These are phyloP conservation scores for Cryptosporidium meleagridis DNA, from an alignment of 169 alveolate genomes.

Conservation along the genomic window DNA sequence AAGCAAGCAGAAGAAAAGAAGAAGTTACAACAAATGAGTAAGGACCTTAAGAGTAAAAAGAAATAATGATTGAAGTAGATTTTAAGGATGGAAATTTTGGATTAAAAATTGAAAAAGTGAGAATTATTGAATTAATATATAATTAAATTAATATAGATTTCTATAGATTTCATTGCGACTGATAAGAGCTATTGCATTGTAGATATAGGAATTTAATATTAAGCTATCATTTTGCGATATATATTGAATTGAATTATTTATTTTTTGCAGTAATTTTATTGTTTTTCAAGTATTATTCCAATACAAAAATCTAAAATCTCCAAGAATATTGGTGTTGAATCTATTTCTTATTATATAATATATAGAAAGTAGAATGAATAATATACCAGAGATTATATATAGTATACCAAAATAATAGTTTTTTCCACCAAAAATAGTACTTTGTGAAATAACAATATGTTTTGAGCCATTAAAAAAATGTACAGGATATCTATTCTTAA, in stretches of 20 bases:
- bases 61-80: neutral
- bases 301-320: slow-evolving; percentile 47
- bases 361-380: neutral
- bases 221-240: too few relatives aligned
- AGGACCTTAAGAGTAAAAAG: slow-evolving; percentile 48
- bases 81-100: neutral
- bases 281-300: neutral
- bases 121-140: neutral
- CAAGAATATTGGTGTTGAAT: neutral
- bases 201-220: neutral
- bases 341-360: slow-evolving; percentile 29
- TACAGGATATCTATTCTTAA: slow-evolving; percentile 78
- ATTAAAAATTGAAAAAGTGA: neutral
- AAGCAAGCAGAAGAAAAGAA: slow-evolving; percentile 81
- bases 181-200: neutral
- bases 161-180: neutral
- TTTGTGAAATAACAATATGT: slow-evolving; percentile 78
- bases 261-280: too few relatives aligned
- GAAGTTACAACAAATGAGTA: slow-evolving; percentile 73
- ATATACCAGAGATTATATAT: slow-evolving; percentile 51
- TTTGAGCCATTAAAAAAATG: slow-evolving; percentile 81
- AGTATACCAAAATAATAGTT: slow-evolving; percentile 76
- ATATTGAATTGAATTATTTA: too few relatives aligned
- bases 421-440: slow-evolving; percentile 79
- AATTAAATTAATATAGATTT: neutral